Evolutionary conservation across 768 basidiomycete species (phyloP), one percentile per base, ranked within the genome.

Genomic region (Pisolithus sp.): DNA sequence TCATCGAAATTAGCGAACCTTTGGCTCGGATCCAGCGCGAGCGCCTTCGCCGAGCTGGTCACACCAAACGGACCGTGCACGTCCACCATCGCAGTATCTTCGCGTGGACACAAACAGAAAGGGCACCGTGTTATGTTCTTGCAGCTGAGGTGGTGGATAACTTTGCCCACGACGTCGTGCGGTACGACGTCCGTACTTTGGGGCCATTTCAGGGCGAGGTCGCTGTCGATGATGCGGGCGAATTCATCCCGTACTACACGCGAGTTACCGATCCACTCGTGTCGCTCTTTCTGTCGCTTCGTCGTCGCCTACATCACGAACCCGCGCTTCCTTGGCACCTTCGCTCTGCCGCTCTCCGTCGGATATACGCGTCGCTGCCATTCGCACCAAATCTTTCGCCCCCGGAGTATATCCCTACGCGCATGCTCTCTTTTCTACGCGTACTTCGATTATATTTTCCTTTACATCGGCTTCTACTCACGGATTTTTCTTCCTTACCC

Each of bases 121-220:
- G 81, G 0, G 82, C 92, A 3, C 89, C 92, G 37, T 97, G 95
- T 68, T 97, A 87, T 67, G 85, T 99, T 60, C 67, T 99, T 21
- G 94, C 93, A 2, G 80, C 97, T 76, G 96, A 99, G 73, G 96
- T 99, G 31, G 79, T 96, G 87, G 95, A 98, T 69, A 99, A 99
- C 68, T 95, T 97, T 60, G 86, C 93, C 1, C 95, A 98, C 64
- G 96, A 99, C 63, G 77, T 95, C 60, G 78, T 99, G 39, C 88
- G 95, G 31, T 98, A 97, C 62, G 86, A 94, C 63, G 70, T 88
- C 42, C 71, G 76, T 24, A 89, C 88, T 2, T 74, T 92, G 53
- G 73, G 84, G 59, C 93, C 96, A 0, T 81, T 86, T 45, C 94
- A 99, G 66, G 89, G 84, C 21, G 58, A 90, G 13, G 84, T 98